phyloP scores from a whole-genome alignment of 2,329 filamentous ascomycete species.

The Arthrobotrys conoides region DNA sequence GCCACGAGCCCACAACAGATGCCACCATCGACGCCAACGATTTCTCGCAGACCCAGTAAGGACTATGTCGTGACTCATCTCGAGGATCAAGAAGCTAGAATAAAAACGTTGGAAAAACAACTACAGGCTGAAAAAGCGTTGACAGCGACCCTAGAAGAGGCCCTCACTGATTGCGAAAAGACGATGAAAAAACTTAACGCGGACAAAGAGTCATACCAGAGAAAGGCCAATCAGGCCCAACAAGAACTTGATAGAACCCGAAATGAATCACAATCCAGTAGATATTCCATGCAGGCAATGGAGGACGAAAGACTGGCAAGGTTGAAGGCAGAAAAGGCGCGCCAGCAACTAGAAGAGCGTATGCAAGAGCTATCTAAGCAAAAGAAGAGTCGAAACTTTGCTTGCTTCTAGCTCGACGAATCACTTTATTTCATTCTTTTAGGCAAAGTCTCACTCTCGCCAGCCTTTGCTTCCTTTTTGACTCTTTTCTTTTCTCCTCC shows the following conservation, averaged over 20 bases:
- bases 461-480: background rate
- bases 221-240: conserved; percentile 75
- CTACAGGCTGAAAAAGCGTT: conserved; percentile 96
- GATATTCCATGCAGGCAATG: conserved; percentile 84
- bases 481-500: background rate
- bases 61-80: conserved; percentile 84
- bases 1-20: conserved; percentile 67
- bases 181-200: conserved; percentile 72
- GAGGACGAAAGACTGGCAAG: conserved; percentile 97
- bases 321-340: conserved; percentile 87
- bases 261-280: conserved; percentile 69
- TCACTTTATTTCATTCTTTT: too few relatives aligned
- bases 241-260: conserved; percentile 64
- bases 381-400: conserved; percentile 95
- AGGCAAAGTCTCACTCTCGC: background rate
- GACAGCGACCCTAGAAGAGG: conserved; percentile 94
- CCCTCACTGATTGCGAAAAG: conserved; percentile 90
- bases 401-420: conserved; percentile 83
- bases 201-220: conserved; percentile 91
- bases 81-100: conserved; percentile 94
- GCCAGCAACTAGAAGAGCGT: conserved; percentile 89
- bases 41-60: conserved; percentile 83
- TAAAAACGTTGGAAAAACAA: conserved; percentile 96
- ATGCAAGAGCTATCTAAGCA: conserved; percentile 90
- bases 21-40: conserved; percentile 73